Evolutionary conservation across 1,139 yeast genomes (phyloP).

Genomic region (Lodderomyces orthopsilosis): DNA sequence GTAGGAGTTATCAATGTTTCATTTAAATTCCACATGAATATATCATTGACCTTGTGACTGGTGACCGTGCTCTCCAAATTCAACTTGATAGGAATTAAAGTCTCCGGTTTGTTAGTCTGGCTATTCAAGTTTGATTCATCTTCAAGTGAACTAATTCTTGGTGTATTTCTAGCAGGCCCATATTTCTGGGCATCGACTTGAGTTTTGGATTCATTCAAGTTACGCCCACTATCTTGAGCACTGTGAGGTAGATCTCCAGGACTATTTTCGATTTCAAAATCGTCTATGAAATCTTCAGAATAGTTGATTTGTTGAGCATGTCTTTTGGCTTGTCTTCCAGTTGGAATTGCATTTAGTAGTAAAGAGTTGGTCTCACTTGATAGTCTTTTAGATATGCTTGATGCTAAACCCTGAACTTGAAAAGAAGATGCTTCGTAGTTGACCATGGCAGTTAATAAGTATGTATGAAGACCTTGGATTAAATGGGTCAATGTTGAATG

Average conservation of each 20-base stretch:
- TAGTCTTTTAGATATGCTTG: constrained; percentile 50
- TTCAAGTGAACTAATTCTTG: constrained; percentile 25
- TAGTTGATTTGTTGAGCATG: constrained; percentile 72
- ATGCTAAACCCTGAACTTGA: constrained; percentile 72
- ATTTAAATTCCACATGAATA: constrained; percentile 85
- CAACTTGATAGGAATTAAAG: constrained; percentile 76
- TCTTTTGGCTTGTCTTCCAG: constrained; percentile 76
- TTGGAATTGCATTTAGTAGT: constrained; percentile 64
- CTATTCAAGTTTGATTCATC: constrained; percentile 26
- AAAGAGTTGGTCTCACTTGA: constrained; percentile 49
- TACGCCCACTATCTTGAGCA: constrained; percentile 6
- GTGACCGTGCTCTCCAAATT: constrained; percentile 68
- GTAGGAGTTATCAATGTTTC: constrained; percentile 80
- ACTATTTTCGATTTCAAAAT: constrained; percentile 70
- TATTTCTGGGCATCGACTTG: constrained; percentile 31
- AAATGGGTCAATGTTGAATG: background rate
- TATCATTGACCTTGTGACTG: constrained; percentile 63
- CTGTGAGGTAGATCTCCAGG: constrained; percentile 14
- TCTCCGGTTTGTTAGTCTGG: constrained; percentile 31
- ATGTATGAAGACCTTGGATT: background rate
- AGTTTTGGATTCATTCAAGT: constrained; percentile 18
- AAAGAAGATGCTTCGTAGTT: constrained; percentile 23
- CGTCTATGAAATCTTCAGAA: constrained; percentile 65
- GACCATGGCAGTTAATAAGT: no score
- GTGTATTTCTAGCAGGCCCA: constrained; percentile 35